Evolutionary conservation across 352 stramenopile species (phyloP), one percentile per base, ranked within the genome.

Genomic region (Phytophthora crassamura): DNA sequence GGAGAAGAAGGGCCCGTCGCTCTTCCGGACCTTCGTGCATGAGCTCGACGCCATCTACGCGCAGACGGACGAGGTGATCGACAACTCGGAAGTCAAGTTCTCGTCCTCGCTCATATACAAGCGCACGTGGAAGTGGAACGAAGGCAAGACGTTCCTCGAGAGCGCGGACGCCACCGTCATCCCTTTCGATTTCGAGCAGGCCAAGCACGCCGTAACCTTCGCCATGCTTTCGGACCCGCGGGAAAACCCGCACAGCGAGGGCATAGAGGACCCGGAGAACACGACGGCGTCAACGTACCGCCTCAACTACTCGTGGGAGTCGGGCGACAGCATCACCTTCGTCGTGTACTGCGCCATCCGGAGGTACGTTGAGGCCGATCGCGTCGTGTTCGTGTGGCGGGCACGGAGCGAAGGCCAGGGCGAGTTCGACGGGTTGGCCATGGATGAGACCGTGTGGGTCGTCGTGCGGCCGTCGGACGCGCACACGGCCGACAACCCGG

Each of bases 321-420:
- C 62, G 55, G 55, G 55, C 22, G 57, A 72, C 11, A 67, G 57
- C 43, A 41, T 64, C 10, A 47, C 50, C 8, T 64, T 72, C 28
- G 57, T 55, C 8, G 59, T 59, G 1, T 72, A 64, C 18, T 64
- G 50, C 18, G 78, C 82, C 25, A 84, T 86, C 62, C 54, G 65
- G 7, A 52, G 67, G 57, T 89, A 83, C 45, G 66, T 72, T 0
- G 76, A 87, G 47, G 35, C 41, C 2, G 60, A 77, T 25, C 76
- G 80, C 18, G 69, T 82, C 39, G 76, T 87, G 67, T 69, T 86
- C 9, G 80, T 86, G 46, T 89, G 76, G 76, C 74, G 78, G 4
- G 67, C 64, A 7, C 58, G 75, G 7, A 74, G 61, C n/a, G 69
- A 86, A 58, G 73, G 75, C 22, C 72, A 78, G 39, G 54, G 69